Base-by-base conservation (phyloP, 345 rosid species). In the Linum lewisii region DNA sequence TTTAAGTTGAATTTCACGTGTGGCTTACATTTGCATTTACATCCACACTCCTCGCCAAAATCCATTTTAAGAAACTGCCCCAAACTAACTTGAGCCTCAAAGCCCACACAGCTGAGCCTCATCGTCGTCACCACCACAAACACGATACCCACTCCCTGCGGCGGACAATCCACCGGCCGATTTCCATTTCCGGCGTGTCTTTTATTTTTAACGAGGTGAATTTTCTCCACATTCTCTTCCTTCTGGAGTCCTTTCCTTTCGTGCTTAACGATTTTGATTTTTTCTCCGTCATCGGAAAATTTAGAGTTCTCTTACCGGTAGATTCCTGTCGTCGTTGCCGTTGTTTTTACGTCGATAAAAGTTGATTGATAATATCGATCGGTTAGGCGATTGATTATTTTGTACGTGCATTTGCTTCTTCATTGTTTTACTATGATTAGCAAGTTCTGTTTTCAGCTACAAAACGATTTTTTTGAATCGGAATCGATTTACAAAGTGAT, bases 81-180 rank as follows among this genome's bases (percentile, higher is more conserved):
- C 47, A 11, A 11, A 1, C 47, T 16, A 42, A 42, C 18, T 42
- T 16, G 1, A 11, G 15, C 18, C 18, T 42, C 18, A 42, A 11
- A 29, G 34, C 34, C 34, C 32, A n/a, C 34, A 29, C 18, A 42
- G 47, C 47, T 42, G 4, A 42, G 47, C 47, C 47, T 3, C 18
- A 3, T 42, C 47, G 15, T 42, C 16, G 47, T 42, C 47, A 16
- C 4, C 18, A 42, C 47, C 47, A 42, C 47, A 42, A 42, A 42
- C 47, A 1, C 47, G 14, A 42, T 11, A 42, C 18, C 47, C 47
- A 42, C 47, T 42, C 47, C 47, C 14, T 6, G 14, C 47, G 47
- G 47, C 47, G 47, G 47, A 42, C 15, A 42, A 42, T 42, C 47
- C 47, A 42, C 47, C 47, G 47, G 47, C 47, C 47, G 47, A 42